Conservation (phyloP, 345 rosid species). For the Chamaenerion angustifolium region DNA sequence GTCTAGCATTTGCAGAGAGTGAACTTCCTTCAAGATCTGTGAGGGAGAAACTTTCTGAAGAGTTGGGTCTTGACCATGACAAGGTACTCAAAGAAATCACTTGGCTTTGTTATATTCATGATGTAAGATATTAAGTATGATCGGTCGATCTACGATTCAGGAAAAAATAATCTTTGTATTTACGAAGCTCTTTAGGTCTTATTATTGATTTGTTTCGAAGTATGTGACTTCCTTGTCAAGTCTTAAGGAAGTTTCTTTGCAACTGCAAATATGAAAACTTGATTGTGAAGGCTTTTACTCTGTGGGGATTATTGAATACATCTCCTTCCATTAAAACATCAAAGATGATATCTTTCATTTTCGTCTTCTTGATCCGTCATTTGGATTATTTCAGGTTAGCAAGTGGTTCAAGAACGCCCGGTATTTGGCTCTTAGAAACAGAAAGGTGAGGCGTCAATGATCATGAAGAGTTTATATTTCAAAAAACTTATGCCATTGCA, state of each 20-base stretch:
- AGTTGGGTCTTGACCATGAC: conserved; percentile 67
- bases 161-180: too few species aligned
- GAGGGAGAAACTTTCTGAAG: conserved; percentile 66
- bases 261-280: too few species aligned
- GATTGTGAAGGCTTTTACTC: too few species aligned
- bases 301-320: too few species aligned
- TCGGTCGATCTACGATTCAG: too few species aligned
- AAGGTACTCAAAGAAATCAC: conserved; percentile 31
- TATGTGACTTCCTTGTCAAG: background rate
- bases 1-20: conserved; percentile 76
- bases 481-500: too few species aligned
- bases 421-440: conserved; percentile 57
- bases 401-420: conserved; percentile 98
- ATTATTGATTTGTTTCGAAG: background rate
- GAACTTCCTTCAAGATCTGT: conserved; percentile 81
- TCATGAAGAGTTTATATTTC: too few species aligned
- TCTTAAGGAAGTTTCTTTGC: too few species aligned
- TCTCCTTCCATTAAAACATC: too few species aligned
- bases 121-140: too few species aligned
- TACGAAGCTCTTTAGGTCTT: background rate
- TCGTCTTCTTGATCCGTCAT: conserved; percentile 1
- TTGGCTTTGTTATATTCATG: background rate
- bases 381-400: conserved; percentile 56
- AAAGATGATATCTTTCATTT: background rate
- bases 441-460: conserved; percentile 49